Evolutionary conservation across 2,329 filamentous ascomycete genomes (phyloP).

Genomic region (Leptodontidium sp.): DNA sequence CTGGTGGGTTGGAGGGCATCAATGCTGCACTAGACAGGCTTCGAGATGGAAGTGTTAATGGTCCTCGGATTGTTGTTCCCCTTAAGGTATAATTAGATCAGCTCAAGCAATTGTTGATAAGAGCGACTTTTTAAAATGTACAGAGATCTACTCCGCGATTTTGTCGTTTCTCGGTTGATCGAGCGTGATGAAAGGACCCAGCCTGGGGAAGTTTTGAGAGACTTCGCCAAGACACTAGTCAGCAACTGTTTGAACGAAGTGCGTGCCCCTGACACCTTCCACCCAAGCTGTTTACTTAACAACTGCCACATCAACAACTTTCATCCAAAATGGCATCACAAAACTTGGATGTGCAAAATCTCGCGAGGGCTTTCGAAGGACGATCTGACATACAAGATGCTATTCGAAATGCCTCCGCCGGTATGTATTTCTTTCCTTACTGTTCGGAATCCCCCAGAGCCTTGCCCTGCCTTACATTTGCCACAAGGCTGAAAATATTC

Average conservation of each 20-base stretch:
- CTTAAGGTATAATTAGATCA: constrained; percentile 18
- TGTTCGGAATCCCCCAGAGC: neutral
- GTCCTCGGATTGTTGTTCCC: constrained; percentile 72
- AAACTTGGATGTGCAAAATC: constrained; percentile 42
- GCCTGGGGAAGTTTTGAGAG: no score
- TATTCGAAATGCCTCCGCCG: constrained; percentile 44
- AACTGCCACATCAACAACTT: neutral
- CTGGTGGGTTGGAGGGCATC: constrained; percentile 70
- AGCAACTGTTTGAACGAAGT: neutral
- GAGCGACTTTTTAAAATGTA: no score
- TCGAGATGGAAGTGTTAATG: constrained; percentile 70
- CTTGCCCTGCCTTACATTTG: constrained; percentile 7
- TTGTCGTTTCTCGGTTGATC: no score
- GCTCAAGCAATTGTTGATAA: no score
- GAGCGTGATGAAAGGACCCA: no score
- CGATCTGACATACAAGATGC: constrained; percentile 45
- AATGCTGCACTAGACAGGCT: constrained; percentile 73
- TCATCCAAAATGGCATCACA: constrained; percentile 36
- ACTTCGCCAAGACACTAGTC: neutral
- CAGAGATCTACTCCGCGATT: no score
- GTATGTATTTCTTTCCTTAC: constrained; percentile 37
- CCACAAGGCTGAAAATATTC: constrained; percentile 24
- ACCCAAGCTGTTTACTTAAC: neutral
- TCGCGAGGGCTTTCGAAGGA: constrained; percentile 45
- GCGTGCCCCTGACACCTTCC: neutral